phyloP scores from a whole-genome alignment of 208 protist genomes.

The Trypanosoma cruzi region DNA sequence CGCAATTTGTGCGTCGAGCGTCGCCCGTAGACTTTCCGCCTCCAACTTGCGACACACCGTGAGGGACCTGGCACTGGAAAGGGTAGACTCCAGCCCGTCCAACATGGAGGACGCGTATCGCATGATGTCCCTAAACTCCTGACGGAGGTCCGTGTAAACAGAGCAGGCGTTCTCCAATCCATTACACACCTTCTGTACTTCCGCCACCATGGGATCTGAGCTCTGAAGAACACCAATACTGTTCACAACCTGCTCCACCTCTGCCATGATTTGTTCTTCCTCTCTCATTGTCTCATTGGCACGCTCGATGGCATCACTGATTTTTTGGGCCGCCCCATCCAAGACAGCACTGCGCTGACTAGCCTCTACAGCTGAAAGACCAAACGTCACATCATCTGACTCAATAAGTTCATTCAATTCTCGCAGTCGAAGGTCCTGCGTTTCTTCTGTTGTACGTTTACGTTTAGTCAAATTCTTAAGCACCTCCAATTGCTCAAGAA shows the following conservation, averaged over 20 bases:
- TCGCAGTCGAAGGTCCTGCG: slow-evolving; percentile 38
- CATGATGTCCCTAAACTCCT: slow-evolving; percentile 47
- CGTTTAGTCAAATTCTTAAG: slow-evolving; percentile 58
- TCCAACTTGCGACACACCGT: slow-evolving; percentile 52
- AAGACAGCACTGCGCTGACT: slow-evolving; percentile 59
- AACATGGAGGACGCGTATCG: slow-evolving; percentile 50
- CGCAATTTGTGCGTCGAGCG: slow-evolving; percentile 73
- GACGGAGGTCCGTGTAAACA: slow-evolving; percentile 50
- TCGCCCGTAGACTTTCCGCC: slow-evolving; percentile 55
- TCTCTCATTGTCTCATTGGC: slow-evolving; percentile 55
- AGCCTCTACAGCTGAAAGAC: slow-evolving; percentile 60
- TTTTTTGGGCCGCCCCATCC: slow-evolving; percentile 41
- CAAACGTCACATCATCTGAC: slow-evolving; percentile 70
- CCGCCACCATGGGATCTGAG: slow-evolving; percentile 57
- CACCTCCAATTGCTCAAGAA: slow-evolving; percentile 45
- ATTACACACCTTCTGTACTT: slow-evolving; percentile 81
- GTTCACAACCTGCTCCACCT: slow-evolving; percentile 56
- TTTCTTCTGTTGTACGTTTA: slow-evolving; percentile 39
- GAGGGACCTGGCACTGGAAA: slow-evolving; percentile 66
- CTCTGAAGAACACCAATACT: slow-evolving; percentile 65
- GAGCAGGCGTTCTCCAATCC: slow-evolving; percentile 67
- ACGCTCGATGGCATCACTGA: slow-evolving; percentile 59
- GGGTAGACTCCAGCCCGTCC: slow-evolving; percentile 51
- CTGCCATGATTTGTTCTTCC: slow-evolving; percentile 36
- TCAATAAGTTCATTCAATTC: slow-evolving; percentile 65